Base-by-base conservation (phyloP, 1,139 yeast genomes). In the Pichia sp. region DNA sequence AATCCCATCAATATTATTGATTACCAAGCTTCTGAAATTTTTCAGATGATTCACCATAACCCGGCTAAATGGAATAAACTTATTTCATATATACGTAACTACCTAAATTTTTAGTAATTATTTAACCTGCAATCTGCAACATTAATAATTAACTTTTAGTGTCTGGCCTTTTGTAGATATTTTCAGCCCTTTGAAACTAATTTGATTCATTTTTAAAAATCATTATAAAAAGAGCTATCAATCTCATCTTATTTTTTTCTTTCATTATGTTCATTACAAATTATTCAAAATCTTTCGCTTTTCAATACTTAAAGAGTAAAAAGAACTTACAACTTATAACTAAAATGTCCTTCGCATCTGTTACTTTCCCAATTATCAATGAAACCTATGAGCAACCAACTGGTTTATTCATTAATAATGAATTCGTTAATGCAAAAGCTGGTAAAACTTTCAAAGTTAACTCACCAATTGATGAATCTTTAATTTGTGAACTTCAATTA, bases 381-480 rank as follows among this genome's bases (percentile, higher is more conserved):
- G 45, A 70, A 49, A 71, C 69, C 51, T 73, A 66, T 73, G 75
- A 74, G 53, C 88, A 82, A 67, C 89, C 88, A 59, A 75, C 82
- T 32, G 86, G 86, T 55, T 65, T 81, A 61, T 78, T 77, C 69
- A 79, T 81, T 64, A 76, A 78, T 69, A 79, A 79, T 60, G 77
- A 81, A 61, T 78, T 77, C 52, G 81, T 77, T 39, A 64, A 70
- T 34, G 70, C 85, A 30, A 66, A 65, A 51, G 66, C 67, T 42
- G 76, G 75, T 52, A 74, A 77, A 61, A 73, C 79, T 32, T 75
- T 81, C 55, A 74, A 70, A 49, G 79, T 76, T 39, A 64, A 70
- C 52, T 73, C 74, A 60, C 86, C 86, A 41, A 58, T 81, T 32
- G 80, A 79, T 42, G 86, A 78, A 58, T 79, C 79, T 62, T 66